Conservation (phyloP, 768 basidiomycete species). For the Cubamyces lactineus region DNA sequence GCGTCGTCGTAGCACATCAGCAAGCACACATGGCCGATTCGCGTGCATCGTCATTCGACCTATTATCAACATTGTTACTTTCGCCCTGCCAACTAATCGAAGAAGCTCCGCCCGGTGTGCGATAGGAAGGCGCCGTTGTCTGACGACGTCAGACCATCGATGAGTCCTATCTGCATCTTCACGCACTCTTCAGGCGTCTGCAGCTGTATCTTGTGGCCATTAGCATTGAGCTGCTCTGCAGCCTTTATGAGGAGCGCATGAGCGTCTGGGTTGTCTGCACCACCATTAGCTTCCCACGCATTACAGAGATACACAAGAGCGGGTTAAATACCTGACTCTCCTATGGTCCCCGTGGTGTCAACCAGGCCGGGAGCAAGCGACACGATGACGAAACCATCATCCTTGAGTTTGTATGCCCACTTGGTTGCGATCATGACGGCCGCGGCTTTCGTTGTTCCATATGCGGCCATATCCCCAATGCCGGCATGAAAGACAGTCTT, state of each 20-base stretch:
- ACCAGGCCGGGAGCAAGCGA: conserved; percentile 7
- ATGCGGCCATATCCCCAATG: conserved; percentile 26
- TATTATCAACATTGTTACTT: no score
- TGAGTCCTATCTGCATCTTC: conserved; percentile 1
- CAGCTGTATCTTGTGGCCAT: not conserved
- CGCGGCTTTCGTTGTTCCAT: conserved; percentile 42
- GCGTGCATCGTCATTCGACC: no score
- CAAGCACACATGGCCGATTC: no score
- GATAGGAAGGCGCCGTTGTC: conserved; percentile 3
- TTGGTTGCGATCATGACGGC: conserved; percentile 41
- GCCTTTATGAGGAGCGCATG: not conserved
- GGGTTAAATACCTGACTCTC: not conserved
- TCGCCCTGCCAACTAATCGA: no score
- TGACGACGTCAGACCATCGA: conserved; percentile 1
- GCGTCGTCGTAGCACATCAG: no score
- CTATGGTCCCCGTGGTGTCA: not conserved
- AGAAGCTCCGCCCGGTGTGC: not conserved
- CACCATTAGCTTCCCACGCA: not conserved
- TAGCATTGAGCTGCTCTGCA: not conserved
- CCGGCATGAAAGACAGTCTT: conserved; percentile 29
- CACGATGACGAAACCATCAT: conserved; percentile 24
- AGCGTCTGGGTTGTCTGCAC: not conserved
- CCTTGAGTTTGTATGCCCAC: conserved; percentile 37
- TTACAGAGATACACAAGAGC: not conserved
- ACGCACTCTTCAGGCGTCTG: conserved; percentile 20